Evolutionary conservation across 169 alveolate species (phyloP).

Genomic region (Cryptosporidium baileyi): DNA sequence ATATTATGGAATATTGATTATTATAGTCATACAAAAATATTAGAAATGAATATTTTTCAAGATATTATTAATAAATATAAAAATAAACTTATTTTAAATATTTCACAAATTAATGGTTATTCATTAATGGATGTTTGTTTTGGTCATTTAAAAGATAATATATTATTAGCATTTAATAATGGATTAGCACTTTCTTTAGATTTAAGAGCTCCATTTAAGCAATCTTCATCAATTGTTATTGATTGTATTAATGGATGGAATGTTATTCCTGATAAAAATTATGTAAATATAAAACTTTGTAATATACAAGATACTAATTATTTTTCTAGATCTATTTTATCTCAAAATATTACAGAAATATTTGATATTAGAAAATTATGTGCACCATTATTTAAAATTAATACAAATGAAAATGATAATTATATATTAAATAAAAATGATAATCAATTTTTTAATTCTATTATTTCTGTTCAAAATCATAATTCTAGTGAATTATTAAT

Average conservation of each 20-base stretch:
- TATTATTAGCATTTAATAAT: constrained; percentile 17
- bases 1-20: constrained; percentile 11
- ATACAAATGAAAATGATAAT: background rate
- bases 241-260: constrained; percentile 66
- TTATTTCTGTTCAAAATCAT: constrained; percentile 30
- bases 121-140: constrained; percentile 57
- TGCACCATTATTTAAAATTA: constrained; percentile 29
- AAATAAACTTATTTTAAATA: background rate
- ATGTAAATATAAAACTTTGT: constrained; percentile 3
- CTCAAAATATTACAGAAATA: constrained; percentile 12
- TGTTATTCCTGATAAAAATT: background rate
- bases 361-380: constrained; percentile 58
- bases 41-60: background rate
- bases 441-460: too few species aligned
- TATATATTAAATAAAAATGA: background rate
- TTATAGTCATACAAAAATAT: background rate
- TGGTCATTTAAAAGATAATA: constrained; percentile 33
- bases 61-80: background rate
- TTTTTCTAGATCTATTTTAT: constrained; percentile 20
- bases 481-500: constrained; percentile 15
- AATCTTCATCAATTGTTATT: constrained; percentile 4
- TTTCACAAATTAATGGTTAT: background rate
- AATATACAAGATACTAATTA: constrained; percentile 20
- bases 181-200: constrained; percentile 60
- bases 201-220: constrained; percentile 60